Conservation (phyloP, 176 grass and related monocot genomes). For the Urochloa ruziziensis region DNA sequence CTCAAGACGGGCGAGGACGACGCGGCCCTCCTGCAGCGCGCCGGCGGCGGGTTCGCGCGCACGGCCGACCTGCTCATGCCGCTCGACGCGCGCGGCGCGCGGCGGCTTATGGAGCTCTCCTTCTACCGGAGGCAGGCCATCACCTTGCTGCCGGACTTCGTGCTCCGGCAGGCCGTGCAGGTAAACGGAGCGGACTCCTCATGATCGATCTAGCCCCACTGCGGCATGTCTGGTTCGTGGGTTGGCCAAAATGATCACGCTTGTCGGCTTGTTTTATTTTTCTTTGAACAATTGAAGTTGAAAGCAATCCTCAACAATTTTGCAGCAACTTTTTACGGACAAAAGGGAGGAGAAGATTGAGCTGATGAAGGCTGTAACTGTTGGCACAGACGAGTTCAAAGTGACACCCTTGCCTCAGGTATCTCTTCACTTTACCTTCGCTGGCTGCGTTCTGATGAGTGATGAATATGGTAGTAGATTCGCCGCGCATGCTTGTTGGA, state of each 20-base stretch:
- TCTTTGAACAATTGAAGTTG: neutral
- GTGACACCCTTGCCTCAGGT: slow-evolving; percentile 70
- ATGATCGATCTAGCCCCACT: neutral
- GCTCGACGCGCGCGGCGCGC: slow-evolving; percentile 19
- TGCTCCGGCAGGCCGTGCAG: slow-evolving; percentile 43
- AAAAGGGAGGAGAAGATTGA: slow-evolving; percentile 71
- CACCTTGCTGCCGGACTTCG: slow-evolving; percentile 60
- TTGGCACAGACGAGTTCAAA: slow-evolving; percentile 61
- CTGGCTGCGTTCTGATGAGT: neutral
- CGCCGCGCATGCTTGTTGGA: neutral
- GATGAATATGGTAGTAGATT: no score
- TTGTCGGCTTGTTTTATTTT: no score
- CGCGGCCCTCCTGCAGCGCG: slow-evolving; percentile 36
- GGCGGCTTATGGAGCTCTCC: slow-evolving; percentile 37
- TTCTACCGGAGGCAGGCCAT: slow-evolving; percentile 41
- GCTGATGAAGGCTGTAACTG: slow-evolving; percentile 50
- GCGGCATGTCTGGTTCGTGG: neutral
- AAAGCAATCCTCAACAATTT: neutral
- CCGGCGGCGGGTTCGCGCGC: slow-evolving; percentile 16
- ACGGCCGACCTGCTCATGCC: slow-evolving; percentile 53
- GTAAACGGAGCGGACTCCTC: neutral
- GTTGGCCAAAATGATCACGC: no score
- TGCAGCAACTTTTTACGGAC: slow-evolving; percentile 51
- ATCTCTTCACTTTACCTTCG: neutral
- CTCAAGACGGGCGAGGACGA: slow-evolving; percentile 69